phyloP scores from a whole-genome alignment of 768 basidiomycete species.

The Sporobolomyces pararoseus region DNA sequence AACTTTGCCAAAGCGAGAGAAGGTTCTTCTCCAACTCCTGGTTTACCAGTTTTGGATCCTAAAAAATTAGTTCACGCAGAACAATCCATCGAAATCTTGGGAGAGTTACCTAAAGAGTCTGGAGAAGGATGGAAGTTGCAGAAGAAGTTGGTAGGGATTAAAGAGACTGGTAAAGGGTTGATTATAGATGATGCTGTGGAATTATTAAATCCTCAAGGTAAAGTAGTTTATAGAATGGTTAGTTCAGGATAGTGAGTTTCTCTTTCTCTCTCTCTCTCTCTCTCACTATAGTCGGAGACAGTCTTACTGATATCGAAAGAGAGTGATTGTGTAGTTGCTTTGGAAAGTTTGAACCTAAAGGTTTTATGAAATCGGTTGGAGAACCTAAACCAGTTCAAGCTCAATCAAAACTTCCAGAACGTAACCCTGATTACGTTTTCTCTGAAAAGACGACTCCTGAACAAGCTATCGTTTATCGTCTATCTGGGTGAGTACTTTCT shows the following conservation, averaged over 20 bases:
- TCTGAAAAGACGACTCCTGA: constrained; percentile 61
- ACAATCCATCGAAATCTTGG: constrained; percentile 74
- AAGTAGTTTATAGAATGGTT: constrained; percentile 9
- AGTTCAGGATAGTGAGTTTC: neutral
- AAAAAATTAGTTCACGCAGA: constrained; percentile 60
- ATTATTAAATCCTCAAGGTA: constrained; percentile 7
- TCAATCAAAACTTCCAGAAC: constrained; percentile 57
- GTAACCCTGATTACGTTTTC: constrained; percentile 61
- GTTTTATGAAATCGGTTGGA: constrained; percentile 63
- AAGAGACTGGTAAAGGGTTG: constrained; percentile 62
- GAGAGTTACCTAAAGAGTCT: constrained; percentile 68
- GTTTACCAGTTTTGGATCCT: constrained; percentile 67
- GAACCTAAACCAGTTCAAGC: constrained; percentile 61
- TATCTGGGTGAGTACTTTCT: constrained; percentile 55
- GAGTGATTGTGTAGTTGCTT: constrained; percentile 43
- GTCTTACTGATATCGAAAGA: neutral
- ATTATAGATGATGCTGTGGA: constrained; percentile 40
- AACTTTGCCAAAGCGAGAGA: constrained; percentile 58
- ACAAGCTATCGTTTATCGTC: constrained; percentile 67
- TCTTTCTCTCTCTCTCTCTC: too few relatives aligned
- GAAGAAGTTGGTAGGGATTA: constrained; percentile 63
- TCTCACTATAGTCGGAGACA: neutral
- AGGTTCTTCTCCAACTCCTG: constrained; percentile 55
- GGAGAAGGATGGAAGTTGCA: constrained; percentile 76
- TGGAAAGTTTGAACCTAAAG: constrained; percentile 62